Evolutionary conservation across 1,139 yeast genomes (phyloP), one percentile per base, ranked within the genome.

Genomic region (Candida anutae): DNA sequence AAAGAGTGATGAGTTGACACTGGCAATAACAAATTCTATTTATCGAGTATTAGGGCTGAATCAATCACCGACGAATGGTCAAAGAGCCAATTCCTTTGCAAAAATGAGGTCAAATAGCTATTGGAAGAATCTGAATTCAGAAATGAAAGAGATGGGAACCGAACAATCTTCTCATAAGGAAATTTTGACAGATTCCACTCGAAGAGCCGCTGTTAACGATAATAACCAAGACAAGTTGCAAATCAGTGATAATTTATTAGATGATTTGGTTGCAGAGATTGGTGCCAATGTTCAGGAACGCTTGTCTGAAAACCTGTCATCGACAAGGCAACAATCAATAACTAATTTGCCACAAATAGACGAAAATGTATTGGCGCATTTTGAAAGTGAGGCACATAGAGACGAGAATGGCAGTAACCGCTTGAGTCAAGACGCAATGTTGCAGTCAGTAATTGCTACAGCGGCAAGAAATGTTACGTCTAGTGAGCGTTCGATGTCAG

Each of bases 331-430:
- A 20, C 35, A 37, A 15, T 24, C 40, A 8, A 37, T 40, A 12
- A 34, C 43, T 8, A 50, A 44, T 13, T 40, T 58, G 28, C 68
- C 68, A 2, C 59, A 49, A 26, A 47, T 62, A 16, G 68, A 60
- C 36, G 68, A 61, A 6, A 56, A 51, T 28, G 54, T 60, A 10
- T 43, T 60, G 21, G 60, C 53, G 6, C 67, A 62, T 39, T 61
- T 62, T 32, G 62, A 58, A 23, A 46, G 52, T 21, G 62, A 57
- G 32, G 62, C 64, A 1, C 42, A 58, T 26, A 49, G 43, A 22
- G 58, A 52, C 4, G 48, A 46, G 5, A 26, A 8, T 10, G 24
- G 9, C 4, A 20, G 13, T 6, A 16, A 21, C 10, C 5, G 22
- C 13, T 5, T 5, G 22, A 19, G 9, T 11, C 16, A 24, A 6